Percentiles rank a stretch among this genome's conserved stretches.
Evolutionary conservation across 345 rosid genomes (phyloP).

Genomic region (Arabis alpina): DNA sequence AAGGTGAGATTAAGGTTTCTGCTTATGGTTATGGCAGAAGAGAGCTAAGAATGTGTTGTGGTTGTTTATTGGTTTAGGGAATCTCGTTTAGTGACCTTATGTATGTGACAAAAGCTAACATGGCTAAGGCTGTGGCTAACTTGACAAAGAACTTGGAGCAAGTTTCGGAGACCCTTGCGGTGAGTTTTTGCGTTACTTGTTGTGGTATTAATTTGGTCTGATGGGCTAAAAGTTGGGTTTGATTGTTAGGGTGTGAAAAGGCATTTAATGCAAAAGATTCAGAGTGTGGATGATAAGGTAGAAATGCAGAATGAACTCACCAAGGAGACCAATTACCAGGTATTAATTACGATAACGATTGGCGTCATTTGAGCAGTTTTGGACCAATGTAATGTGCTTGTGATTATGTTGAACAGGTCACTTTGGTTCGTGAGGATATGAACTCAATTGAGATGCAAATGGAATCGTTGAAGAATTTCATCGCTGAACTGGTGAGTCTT

Average conservation of each 20-base stretch:
- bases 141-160: constrained; percentile 79
- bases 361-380: constrained; percentile 3
- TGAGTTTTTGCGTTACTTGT: too few relatives aligned
- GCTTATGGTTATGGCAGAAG: not conserved
- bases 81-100: constrained; percentile 80
- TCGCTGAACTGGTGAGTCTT: constrained; percentile 73
- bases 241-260: constrained; percentile 72
- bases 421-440: constrained; percentile 57
- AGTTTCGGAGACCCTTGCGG: constrained; percentile 63
- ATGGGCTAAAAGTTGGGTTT: not conserved
- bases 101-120: constrained; percentile 83
- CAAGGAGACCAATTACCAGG: constrained; percentile 62
- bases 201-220: too few relatives aligned
- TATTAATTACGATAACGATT: constrained; percentile 44
- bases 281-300: constrained; percentile 80
- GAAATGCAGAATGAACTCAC: constrained; percentile 79
- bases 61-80: constrained; percentile 56
- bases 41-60: not conserved
- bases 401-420: constrained; percentile 56
- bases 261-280: constrained; percentile 85
- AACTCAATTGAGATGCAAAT: constrained; percentile 57
- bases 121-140: constrained; percentile 82
- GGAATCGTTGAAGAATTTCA: constrained; percentile 59
- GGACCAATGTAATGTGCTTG: not conserved
- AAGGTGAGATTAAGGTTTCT: constrained; percentile 42